Base-by-base conservation (phyloP, 2,329 filamentous ascomycete genomes). In the Colletotrichum orchidophilum region DNA sequence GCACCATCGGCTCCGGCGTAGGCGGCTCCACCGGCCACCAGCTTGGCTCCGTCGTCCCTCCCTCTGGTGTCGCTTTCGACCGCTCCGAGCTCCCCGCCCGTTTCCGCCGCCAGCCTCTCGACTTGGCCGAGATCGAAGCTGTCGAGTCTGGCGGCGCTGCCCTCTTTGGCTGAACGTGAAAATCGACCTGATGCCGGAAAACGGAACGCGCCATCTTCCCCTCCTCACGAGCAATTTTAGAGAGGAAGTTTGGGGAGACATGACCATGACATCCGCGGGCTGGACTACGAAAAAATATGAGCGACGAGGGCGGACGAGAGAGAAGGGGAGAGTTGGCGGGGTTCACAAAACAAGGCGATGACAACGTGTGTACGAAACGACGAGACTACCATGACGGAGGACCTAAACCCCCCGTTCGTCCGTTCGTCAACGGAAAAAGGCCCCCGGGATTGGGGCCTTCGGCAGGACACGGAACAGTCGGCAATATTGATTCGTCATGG, bases 91-190 rank as follows among this genome's bases (percentile, higher is more conserved):
- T 99, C 27, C 96, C 96, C 21, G 81, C 86, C 73, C 90, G 96
- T 77, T 99, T 98, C 89, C 90, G 92, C 78, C 89, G 94, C 74
- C 85, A 89, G 59, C 88, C 90, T 13, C 93, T 95, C 83, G 92
- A 89, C 46, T 83, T 91, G 76, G 91, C 91, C 53, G 96, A 99
- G 88, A 99, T 99, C 72, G 96, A 98, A 82, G 95, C 95, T 26
- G 89, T 99, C 78, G 95, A 98, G 89, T 96, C 94, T 66, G 96
- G 95, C 66, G 96, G 96, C 68, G 96, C 96, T 39, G 83, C 87
- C 42, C 80, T 87, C 67, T 82, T 87, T 74, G 83, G 84, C 73
- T 89, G 79, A 84, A 71, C 52, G 1, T 31, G 52, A n/a, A 15
- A 21, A 12, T 2, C 12, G 12, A n/a, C 12, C 35, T n/a, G 46